phyloP scores from a whole-genome alignment of 2,329 filamentous ascomycete genomes.

The Triangularia setosa region DNA sequence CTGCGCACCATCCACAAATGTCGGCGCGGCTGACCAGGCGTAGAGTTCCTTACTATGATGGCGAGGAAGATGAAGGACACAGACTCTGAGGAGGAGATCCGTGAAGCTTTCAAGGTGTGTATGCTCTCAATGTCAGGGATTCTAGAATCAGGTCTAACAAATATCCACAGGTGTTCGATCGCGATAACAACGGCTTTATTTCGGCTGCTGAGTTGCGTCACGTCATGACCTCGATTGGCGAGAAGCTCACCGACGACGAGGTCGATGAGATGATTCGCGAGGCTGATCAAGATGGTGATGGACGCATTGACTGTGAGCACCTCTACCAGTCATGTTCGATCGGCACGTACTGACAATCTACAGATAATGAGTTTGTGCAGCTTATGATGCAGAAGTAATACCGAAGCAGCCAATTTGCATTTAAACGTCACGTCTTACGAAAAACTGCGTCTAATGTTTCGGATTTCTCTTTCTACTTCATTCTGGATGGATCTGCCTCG shows the following conservation, averaged over 20 bases:
- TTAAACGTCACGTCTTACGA: conserved; percentile 15
- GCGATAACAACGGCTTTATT: conserved; percentile 89
- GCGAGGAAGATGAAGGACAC: conserved; percentile 93
- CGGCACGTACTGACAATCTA: conserved; percentile 25
- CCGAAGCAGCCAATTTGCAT: conserved; percentile 12
- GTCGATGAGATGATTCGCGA: conserved; percentile 93
- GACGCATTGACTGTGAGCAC: conserved; percentile 76
- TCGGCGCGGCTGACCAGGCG: conserved; percentile 28
- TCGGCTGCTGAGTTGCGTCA: conserved; percentile 83
- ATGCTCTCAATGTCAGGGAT: not conserved
- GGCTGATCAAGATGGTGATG: conserved; percentile 84
- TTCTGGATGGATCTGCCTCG: conserved; percentile 22
- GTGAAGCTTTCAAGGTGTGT: conserved; percentile 78
- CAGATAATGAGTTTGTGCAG: conserved; percentile 90
- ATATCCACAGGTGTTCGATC: conserved; percentile 65
- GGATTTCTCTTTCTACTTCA: conserved; percentile 20
- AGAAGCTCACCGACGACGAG: conserved; percentile 87
- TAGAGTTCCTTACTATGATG: conserved; percentile 93
- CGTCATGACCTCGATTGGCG: conserved; percentile 88
- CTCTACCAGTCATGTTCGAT: not conserved
- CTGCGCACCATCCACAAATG: not conserved
- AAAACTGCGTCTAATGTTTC: conserved; percentile 18
- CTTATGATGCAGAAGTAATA: conserved; percentile 92
- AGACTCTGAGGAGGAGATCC: conserved; percentile 85
- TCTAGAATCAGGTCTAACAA: conserved; percentile 19